Base-by-base conservation (phyloP, 441 rosid species). In the Erysimum pusillum region DNA sequence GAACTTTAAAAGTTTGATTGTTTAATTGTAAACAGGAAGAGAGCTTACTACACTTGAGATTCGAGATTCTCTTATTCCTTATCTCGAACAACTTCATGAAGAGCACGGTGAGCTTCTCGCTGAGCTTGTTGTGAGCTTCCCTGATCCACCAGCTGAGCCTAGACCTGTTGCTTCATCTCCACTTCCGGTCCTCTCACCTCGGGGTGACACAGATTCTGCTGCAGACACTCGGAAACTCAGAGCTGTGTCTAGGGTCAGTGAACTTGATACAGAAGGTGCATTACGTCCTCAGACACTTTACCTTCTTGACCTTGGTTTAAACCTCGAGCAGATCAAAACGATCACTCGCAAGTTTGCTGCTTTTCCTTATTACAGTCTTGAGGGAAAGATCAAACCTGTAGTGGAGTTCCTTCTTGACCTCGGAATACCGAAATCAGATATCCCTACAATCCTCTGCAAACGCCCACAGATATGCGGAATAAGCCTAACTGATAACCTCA, bases 1-100 rank as follows among this genome's bases (percentile, higher is more conserved):
- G 28, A 35, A 15, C 13, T 17, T 10, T 0, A 1, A 25, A 15
- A 8, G 51, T 48, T 32, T 65, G 51, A 67, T 49, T 64, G 39
- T 83, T 71, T n/a, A 41, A 34, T 41, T 67, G 17, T 52, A 35
- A 22, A 73, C 80, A 91, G 97, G 97, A 76, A 75, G 90, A 67
- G 97, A 89, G 86, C 97, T 91, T 49, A 85, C 91, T 28, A 89
- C 97, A 17, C 86, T 85, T 61, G 97, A 91, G 70, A 89, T 89
- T n/a, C 80, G 97, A 80, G 94, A 91, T 15, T 84, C 92, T 44
- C 86, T 91, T 35, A 80, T 80, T 44, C 91, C 97, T 51, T 91
- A 88, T 83, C 92, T 89, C 0, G 90, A 91, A 66, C 71, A 87
- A 22, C 87, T 91, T 56, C 85, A 67, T 4, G 76, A 89, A 62